Base-by-base conservation (phyloP, 2,329 filamentous ascomycete species). In the Fusarium continuum region DNA sequence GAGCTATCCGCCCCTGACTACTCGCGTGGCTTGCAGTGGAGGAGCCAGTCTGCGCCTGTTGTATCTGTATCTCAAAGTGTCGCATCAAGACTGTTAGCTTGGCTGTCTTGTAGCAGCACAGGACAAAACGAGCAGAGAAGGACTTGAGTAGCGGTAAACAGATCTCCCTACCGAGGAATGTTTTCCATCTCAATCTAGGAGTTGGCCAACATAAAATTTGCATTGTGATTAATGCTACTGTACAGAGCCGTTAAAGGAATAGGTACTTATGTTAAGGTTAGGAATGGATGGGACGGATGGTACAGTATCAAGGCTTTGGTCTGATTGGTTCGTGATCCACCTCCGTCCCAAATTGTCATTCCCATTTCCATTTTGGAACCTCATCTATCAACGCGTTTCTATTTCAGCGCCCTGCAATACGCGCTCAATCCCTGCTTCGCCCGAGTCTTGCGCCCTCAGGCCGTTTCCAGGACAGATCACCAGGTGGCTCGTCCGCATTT, bases 371-470 rank as follows among this genome's bases (percentile, higher is more conserved):
- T 40, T 10, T 16, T 17, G n/a, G n/a, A n/a, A n/a, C n/a, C 22
- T n/a, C 22, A 32, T 32, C 20, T 20, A 49, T 44, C 29, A 32
- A 32, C 20, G 20, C 19, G 23, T 51, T 39, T 54, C 45, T 51
- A 23, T 48, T 44, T 48, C 40, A 31, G 50, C 68, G 57, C 61
- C 56, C 59, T 69, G 55, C 41, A 65, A 55, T 64, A 56, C 53
- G 54, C 62, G 53, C 58, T 54, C 55, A 26, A 60, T 58, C 62
- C 68, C 38, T 70, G 60, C 60, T 55, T 57, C 57, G 62, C 56
- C 68, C 67, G 62, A 68, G 44, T 67, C 53, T 67, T 71, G 68
- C 68, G 68, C 68, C 66, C 66, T 65, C 22, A 25, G 46, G 29
- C 57, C 62, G 45, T 55, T 55, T 53, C 20, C 43, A 55, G 55